Conservation (phyloP, 164 flowering plant species). For the Euptelea pleiosperma region DNA sequence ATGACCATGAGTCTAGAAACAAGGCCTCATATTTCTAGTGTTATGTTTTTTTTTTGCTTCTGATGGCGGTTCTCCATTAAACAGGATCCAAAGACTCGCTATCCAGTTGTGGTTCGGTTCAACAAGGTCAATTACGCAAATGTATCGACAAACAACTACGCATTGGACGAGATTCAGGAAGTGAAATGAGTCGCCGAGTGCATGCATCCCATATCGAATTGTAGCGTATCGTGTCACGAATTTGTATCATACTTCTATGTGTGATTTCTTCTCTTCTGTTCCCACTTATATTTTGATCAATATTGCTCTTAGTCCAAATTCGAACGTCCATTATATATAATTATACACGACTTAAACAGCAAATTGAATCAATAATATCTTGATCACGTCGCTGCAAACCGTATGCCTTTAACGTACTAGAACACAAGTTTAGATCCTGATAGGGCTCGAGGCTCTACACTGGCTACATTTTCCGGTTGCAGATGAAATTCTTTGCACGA, state of each 20-base stretch:
- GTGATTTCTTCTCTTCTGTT: constrained; percentile 10
- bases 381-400: no score
- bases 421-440: no score
- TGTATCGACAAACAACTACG: constrained; percentile 94
- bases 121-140: constrained; percentile 87
- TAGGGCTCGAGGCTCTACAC: no score
- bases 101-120: constrained; percentile 94
- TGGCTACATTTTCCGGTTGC: no score
- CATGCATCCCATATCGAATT: background rate
- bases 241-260: constrained; percentile 23
- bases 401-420: no score
- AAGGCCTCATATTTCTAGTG: background rate
- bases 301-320: no score
- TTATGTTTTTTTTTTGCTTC: background rate
- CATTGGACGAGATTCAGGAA: constrained; percentile 88
- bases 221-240: background rate
- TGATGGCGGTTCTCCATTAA: background rate
- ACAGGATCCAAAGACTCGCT: constrained; percentile 84
- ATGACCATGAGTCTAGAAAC: no score
- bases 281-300: background rate
- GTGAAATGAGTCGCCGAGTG: constrained; percentile 50
- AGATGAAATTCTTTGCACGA: no score
- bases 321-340: no score
- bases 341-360: no score
- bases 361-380: no score